Conservation (phyloP, 108 stramenopile genomes). For the Bacterosira constricta region DNA sequence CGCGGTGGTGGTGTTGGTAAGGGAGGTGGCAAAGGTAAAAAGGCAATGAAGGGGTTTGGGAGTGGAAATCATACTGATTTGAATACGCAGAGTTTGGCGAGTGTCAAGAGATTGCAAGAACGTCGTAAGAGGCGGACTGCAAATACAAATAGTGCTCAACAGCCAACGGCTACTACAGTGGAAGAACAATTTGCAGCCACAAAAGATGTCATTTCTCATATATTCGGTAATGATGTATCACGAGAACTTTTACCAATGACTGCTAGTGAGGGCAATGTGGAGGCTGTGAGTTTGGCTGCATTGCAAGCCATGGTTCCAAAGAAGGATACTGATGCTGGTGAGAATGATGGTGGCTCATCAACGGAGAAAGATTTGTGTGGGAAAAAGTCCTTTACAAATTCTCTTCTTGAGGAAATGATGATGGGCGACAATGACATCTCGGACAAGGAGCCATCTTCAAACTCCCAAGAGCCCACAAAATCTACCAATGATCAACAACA, state of each 20-base stretch:
- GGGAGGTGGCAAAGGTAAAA: constrained; percentile 14
- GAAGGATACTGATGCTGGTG: background rate
- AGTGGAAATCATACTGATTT: constrained; percentile 53
- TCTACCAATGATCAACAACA: background rate
- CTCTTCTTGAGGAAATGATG: constrained; percentile 41
- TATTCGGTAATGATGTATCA: constrained; percentile 71
- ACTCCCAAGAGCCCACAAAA: constrained; percentile 1
- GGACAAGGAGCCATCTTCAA: background rate
- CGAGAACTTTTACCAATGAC: constrained; percentile 51
- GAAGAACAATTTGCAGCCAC: constrained; percentile 50
- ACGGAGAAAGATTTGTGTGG: background rate
- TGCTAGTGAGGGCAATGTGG: constrained; percentile 47
- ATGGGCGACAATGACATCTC: constrained; percentile 19
- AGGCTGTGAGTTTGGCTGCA: constrained; percentile 24
- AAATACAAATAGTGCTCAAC: background rate
- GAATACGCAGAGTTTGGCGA: constrained; percentile 63
- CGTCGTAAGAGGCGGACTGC: constrained; percentile 21
- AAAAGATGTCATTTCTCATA: constrained; percentile 76
- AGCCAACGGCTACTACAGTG: background rate
- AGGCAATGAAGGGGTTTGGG: constrained; percentile 3
- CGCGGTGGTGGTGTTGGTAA: constrained; percentile 43
- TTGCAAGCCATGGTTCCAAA: constrained; percentile 28
- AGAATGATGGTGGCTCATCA: background rate
- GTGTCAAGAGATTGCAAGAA: constrained; percentile 50
- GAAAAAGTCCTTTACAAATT: constrained; percentile 5